Percentiles rank a stretch among this genome's conserved stretches.
phyloP scores from a whole-genome alignment of 2,329 filamentous ascomycete species.

The Nigrograna mackinnonii region DNA sequence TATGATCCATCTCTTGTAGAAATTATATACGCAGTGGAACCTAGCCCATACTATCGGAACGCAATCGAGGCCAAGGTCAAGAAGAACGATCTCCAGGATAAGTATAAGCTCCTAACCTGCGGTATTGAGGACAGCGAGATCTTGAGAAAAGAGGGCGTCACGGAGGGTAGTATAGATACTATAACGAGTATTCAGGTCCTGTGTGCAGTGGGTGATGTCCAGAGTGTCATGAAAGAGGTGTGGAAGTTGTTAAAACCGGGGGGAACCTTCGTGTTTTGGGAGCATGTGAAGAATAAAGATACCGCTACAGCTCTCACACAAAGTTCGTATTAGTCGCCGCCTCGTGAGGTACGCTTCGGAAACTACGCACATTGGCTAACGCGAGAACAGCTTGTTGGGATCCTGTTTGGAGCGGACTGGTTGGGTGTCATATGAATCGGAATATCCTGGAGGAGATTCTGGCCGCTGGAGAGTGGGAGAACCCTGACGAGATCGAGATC shows the following conservation, averaged over 20 bases:
- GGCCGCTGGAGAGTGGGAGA: slow-evolving; percentile 8
- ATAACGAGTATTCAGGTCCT: slow-evolving; percentile 3
- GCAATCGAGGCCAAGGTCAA: slow-evolving; percentile 2
- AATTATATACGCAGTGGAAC: slow-evolving; percentile 11
- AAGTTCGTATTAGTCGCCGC: neutral
- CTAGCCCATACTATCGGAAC: slow-evolving; percentile 2
- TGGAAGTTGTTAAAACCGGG: slow-evolving; percentile 8
- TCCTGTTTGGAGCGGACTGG: slow-evolving; percentile 6
- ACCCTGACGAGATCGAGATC: slow-evolving; percentile 2
- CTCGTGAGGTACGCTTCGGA: neutral
- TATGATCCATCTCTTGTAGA: slow-evolving; percentile 5
- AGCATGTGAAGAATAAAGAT: slow-evolving; percentile 6
- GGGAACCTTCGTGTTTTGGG: slow-evolving; percentile 9
- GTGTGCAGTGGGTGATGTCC: slow-evolving; percentile 1
- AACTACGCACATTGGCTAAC: neutral
- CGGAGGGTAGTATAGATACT: slow-evolving; percentile 3
- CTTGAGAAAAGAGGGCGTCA: slow-evolving; percentile 1
- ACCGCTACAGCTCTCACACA: neutral
- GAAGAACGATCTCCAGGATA: slow-evolving; percentile 4
- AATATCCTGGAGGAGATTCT: slow-evolving; percentile 5
- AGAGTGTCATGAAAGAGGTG: slow-evolving; percentile 1
- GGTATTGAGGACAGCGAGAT: slow-evolving; percentile 2
- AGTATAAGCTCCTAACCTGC: slow-evolving; percentile 1
- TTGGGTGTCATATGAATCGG: slow-evolving; percentile 6
- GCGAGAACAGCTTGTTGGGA: slow-evolving; percentile 5